Evolutionary conservation across 352 stramenopile genomes (phyloP), one percentile per base, ranked within the genome.

Genomic region (Blastocystis sp.): DNA sequence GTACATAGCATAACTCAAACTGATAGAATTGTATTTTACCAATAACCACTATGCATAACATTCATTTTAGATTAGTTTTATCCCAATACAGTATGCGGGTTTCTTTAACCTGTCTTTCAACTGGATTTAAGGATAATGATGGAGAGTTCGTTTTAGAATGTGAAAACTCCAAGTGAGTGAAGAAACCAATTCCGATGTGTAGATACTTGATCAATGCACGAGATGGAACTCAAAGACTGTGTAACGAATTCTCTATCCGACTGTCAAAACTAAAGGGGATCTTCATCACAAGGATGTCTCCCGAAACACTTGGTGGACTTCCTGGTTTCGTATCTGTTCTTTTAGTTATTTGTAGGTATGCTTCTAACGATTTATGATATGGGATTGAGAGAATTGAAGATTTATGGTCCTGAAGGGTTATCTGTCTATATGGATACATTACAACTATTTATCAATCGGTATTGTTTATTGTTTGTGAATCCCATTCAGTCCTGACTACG

Each of bases 361-460:
- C 37, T 83, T n/a, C 35, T 83, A 5, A 65, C 71, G 7, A 83
- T 83, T n/a, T 83, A 83, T 27, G 71, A 83, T 46, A 83, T 83
- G 71, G 71, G 71, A n/a, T 37, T 83, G 9, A 32, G 71, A 9
- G 9, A 83, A 66, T 43, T 83, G 27, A n/a, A 19, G 16, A 83
- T 83, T 24, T 83, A 66, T 63, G 71, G 71, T 32, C 71, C 71
- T 0, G 71, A 83, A 37, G 71, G 71, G 1, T n/a, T 83, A 19
- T 35, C n/a, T 43, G 6, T 42, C 21, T 83, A 83, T 66, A 66
- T 83, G 4, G 46, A 27, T 21, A 43, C 71, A 29, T 3, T 83
- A 5, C 71, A 65, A 24, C 21, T 83, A n/a, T 83, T 83, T 66
- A 39, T 83, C 12, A 66, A 42, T 42, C 16, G 71, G 71, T 83